Conservation (phyloP, 2,329 filamentous ascomycete genomes). For the Phyllosticta citrichinensis region DNA sequence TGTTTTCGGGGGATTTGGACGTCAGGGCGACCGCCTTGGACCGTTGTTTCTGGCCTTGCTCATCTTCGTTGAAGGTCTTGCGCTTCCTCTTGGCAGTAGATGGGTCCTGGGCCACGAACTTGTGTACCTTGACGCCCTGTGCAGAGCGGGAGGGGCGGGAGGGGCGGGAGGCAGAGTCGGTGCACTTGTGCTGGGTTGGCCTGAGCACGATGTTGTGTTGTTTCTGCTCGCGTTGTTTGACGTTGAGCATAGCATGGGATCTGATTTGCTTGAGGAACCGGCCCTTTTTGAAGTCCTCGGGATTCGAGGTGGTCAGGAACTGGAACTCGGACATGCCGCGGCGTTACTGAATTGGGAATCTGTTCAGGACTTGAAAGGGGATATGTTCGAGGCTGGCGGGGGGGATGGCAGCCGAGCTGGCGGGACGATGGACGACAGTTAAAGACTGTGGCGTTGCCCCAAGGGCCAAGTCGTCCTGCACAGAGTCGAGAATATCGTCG, state of each 20-base stretch:
- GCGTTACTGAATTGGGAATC: not conserved
- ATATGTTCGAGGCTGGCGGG: not conserved
- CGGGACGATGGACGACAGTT: not conserved
- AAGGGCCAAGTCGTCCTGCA: not conserved
- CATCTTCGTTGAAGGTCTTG: not conserved
- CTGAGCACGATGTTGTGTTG: not conserved
- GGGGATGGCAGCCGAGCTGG: not conserved
- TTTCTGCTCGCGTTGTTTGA: conserved; percentile 8
- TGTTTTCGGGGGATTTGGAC: not conserved
- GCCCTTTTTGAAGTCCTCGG: conserved; percentile 11
- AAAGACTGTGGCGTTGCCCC: not conserved
- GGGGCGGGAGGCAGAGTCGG: not conserved
- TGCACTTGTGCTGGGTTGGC: not conserved
- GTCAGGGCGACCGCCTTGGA: not conserved
- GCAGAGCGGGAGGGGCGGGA: not conserved
- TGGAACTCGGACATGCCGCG: conserved; percentile 10
- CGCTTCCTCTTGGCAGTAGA: conserved; percentile 5
- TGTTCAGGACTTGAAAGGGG: not conserved
- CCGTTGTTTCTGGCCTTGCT: not conserved
- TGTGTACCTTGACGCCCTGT: not conserved
- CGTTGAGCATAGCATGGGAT: conserved; percentile 10
- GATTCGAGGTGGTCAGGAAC: conserved; percentile 10
- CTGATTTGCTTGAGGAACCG: conserved; percentile 10
- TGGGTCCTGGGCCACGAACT: conserved; percentile 8
- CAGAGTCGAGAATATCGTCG: conserved; percentile 41